These are phyloP conservation scores for Plasmodium billcollinsi DNA, from an alignment of 169 alveolate species.

Conservation along the genomic window DNA sequence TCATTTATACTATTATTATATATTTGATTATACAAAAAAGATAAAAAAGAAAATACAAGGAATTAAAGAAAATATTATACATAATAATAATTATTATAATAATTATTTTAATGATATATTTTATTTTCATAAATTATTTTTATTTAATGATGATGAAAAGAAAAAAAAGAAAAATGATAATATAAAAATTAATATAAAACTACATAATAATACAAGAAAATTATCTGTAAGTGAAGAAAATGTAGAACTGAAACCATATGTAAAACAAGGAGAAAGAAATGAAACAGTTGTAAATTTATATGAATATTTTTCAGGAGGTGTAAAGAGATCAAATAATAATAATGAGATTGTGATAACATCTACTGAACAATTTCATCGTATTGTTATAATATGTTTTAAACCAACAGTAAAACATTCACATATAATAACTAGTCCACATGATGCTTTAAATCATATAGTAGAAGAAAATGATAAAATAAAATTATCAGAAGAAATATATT, in stretches of 20 bases:
- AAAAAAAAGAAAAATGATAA: background rate
- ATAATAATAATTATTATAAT: too few species aligned
- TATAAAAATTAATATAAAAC: background rate
- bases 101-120: too few species aligned
- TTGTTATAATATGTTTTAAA: conserved; percentile 40
- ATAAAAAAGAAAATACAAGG: background rate
- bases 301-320: conserved; percentile 41
- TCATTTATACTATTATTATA: background rate
- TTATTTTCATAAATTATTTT: too few species aligned
- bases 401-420: conserved; percentile 40
- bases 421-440: conserved; percentile 38
- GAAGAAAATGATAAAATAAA: background rate
- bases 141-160: background rate
- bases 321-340: background rate
- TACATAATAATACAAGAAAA: conserved; percentile 11
- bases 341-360: conserved; percentile 17
- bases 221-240: conserved; percentile 15
- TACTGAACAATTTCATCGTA: conserved; percentile 6
- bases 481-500: background rate
- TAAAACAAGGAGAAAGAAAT: conserved; percentile 15
- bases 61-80: too few species aligned
- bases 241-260: conserved; percentile 18
- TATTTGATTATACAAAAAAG: background rate
- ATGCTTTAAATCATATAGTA: conserved; percentile 18
- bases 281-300: conserved; percentile 40